phyloP scores from a whole-genome alignment of 768 basidiomycete species.

The Hericium erinaceus region DNA sequence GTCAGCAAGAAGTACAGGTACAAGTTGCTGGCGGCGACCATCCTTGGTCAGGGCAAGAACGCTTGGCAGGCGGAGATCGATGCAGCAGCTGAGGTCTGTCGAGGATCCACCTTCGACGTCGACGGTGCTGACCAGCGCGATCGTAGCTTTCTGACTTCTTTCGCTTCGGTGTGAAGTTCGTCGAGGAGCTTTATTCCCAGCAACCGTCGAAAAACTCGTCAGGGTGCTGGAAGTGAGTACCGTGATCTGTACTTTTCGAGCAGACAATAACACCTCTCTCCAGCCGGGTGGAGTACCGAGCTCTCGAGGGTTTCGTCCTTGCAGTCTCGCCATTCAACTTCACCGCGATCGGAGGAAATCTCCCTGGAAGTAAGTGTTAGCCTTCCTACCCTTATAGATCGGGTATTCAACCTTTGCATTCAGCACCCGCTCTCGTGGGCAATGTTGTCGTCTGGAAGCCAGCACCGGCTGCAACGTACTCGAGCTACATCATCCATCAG shows the following conservation, averaged over 20 bases:
- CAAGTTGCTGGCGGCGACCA: slow-evolving; percentile 91
- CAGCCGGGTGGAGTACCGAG: slow-evolving; percentile 92
- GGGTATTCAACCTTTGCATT: not conserved
- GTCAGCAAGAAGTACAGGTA: slow-evolving; percentile 94
- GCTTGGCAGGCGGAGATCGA: slow-evolving; percentile 99
- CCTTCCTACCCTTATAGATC: not conserved
- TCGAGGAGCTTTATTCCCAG: slow-evolving; percentile 87
- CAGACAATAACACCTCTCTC: slow-evolving; percentile 3
- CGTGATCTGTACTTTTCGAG: not conserved
- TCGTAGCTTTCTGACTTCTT: slow-evolving; percentile 83
- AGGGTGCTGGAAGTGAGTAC: slow-evolving; percentile 89
- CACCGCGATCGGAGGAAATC: slow-evolving; percentile 96
- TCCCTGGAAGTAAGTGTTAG: slow-evolving; percentile 49
- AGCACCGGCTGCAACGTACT: slow-evolving; percentile 89
- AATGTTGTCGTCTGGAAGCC: slow-evolving; percentile 98
- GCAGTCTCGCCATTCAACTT: slow-evolving; percentile 99
- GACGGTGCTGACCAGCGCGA: too few relatives aligned
- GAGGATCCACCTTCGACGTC: not conserved
- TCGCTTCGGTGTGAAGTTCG: slow-evolving; percentile 93
- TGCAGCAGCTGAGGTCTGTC: slow-evolving; percentile 86
- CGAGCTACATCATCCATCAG: slow-evolving; percentile 88
- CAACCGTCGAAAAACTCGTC: slow-evolving; percentile 83
- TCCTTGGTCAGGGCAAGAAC: slow-evolving; percentile 98
- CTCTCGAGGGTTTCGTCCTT: slow-evolving; percentile 96
- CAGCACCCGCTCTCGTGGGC: slow-evolving; percentile 86